A percentile compares a stretch with the other conserved stretches of the same genome.
These are phyloP conservation scores for Pyrenochaeta sp. DNA, from an alignment of 2,329 filamentous ascomycete species.

Conservation along the genomic window DNA sequence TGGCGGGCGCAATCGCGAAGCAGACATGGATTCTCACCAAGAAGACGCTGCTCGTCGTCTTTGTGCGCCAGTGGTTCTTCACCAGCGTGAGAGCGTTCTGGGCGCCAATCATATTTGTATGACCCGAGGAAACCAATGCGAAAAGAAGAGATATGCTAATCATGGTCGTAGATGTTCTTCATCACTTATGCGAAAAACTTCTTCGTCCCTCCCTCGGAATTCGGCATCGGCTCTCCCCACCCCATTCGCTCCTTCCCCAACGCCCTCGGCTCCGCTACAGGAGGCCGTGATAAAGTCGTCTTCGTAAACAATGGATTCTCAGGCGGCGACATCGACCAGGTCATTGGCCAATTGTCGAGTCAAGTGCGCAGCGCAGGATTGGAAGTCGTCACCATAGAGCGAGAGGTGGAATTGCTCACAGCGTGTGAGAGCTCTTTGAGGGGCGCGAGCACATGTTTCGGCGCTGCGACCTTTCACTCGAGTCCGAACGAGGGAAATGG, in stretches of 20 bases:
- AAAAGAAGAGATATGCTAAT: constrained; percentile 14
- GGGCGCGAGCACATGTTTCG: constrained; percentile 76
- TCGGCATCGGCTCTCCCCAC: constrained; percentile 70
- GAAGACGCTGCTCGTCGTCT: constrained; percentile 64
- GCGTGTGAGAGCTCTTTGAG: constrained; percentile 65
- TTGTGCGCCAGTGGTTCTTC: constrained; percentile 61
- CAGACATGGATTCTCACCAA: constrained; percentile 65
- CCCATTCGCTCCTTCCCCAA: constrained; percentile 70
- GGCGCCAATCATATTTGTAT: constrained; percentile 62
- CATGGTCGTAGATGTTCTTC: constrained; percentile 50
- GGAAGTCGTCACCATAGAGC: constrained; percentile 61
- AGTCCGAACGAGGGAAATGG: constrained; percentile 74
- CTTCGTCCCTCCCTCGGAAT: constrained; percentile 78
- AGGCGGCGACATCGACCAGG: constrained; percentile 73
- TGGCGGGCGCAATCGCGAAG: constrained; percentile 48
- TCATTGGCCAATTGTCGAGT: constrained; percentile 70
- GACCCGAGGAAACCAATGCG: constrained; percentile 5
- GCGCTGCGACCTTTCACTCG: constrained; percentile 75
- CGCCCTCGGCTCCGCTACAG: constrained; percentile 65
- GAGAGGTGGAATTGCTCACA: constrained; percentile 65
- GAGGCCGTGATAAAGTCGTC: constrained; percentile 72
- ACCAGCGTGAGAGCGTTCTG: constrained; percentile 64
- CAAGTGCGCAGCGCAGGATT: constrained; percentile 65
- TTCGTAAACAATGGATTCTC: constrained; percentile 77
- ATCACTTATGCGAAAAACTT: constrained; percentile 78